A percentile compares a stretch with the other conserved stretches of the same genome.
phyloP scores from a whole-genome alignment of 441 rosid genomes.

The Corymbia calophylla region DNA sequence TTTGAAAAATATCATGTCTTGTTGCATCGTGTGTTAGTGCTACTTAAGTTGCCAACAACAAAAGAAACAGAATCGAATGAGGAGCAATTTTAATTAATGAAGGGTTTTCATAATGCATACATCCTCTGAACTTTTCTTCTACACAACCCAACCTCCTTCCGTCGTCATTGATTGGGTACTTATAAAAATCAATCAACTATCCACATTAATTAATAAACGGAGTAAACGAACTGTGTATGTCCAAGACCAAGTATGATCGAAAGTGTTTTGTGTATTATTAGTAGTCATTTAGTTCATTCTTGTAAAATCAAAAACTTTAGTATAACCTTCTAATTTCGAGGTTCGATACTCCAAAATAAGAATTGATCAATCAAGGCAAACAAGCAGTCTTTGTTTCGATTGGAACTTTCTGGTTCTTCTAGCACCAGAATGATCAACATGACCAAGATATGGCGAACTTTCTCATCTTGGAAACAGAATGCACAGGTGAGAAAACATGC shows the following conservation, averaged over 20 bases:
- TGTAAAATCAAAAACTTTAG: neutral
- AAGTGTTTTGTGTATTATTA: neutral
- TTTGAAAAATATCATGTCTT: no score
- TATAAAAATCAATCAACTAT: neutral
- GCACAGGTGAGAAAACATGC: neutral
- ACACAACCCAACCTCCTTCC: neutral
- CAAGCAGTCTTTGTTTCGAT: neutral
- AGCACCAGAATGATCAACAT: neutral
- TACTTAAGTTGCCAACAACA: neutral
- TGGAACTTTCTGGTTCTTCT: neutral
- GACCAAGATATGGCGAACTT: neutral
- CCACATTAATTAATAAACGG: neutral
- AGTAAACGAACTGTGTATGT: neutral
- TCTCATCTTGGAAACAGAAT: neutral
- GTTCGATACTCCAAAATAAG: neutral
- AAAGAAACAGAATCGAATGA: neutral
- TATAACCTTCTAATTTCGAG: neutral
- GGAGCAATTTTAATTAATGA: neutral
- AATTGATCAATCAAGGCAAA: neutral
- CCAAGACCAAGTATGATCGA: neutral
- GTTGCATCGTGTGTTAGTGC: no score
- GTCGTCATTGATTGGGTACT: neutral
- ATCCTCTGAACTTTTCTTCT: neutral
- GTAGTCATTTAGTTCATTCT: neutral
- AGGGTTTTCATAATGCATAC: neutral